Conservation (phyloP, 1,284 basidiomycete species). For the Cystobasidium pallidum region DNA sequence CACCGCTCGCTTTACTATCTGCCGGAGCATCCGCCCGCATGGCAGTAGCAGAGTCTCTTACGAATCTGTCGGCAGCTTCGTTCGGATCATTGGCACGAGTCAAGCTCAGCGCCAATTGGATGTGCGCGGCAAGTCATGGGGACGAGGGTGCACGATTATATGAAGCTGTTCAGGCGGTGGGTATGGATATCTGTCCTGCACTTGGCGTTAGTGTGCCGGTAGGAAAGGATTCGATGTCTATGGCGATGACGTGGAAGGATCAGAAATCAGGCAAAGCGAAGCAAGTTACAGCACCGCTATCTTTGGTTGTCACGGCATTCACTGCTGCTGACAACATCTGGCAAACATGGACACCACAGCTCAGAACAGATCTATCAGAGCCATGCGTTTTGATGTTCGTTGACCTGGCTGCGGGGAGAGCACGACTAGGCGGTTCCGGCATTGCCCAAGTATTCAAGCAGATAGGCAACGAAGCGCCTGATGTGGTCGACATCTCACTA, state of each 20-base stretch:
- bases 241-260: constrained; percentile 91
- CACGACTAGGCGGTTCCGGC: constrained; percentile 90
- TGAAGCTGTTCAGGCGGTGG: constrained; percentile 88
- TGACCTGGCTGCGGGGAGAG: constrained; percentile 82
- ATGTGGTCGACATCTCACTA: constrained; percentile 76
- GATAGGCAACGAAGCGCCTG: constrained; percentile 82
- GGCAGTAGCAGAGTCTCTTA: constrained; percentile 92
- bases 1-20: constrained; percentile 83
- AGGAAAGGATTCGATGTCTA: constrained; percentile 99
- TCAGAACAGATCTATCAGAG: constrained; percentile 66
- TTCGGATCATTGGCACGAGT: constrained; percentile 72
- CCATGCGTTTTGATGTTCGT: constrained; percentile 81
- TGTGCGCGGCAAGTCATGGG: constrained; percentile 88
- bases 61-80: constrained; percentile 83
- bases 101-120: constrained; percentile 99
- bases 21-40: constrained; percentile 90
- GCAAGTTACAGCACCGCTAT: constrained; percentile 87
- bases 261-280: constrained; percentile 66
- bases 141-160: constrained; percentile 91
- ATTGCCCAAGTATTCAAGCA: constrained; percentile 94
- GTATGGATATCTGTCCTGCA: constrained; percentile 91
- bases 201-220: constrained; percentile 94
- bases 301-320: constrained; percentile 93
- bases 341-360: constrained; percentile 89
- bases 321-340: constrained; percentile 79